Percentiles rank a stretch among this genome's conserved stretches.
Evolutionary conservation across 1,139 yeast genomes (phyloP).

Genomic region (Geotrichum candidum): DNA sequence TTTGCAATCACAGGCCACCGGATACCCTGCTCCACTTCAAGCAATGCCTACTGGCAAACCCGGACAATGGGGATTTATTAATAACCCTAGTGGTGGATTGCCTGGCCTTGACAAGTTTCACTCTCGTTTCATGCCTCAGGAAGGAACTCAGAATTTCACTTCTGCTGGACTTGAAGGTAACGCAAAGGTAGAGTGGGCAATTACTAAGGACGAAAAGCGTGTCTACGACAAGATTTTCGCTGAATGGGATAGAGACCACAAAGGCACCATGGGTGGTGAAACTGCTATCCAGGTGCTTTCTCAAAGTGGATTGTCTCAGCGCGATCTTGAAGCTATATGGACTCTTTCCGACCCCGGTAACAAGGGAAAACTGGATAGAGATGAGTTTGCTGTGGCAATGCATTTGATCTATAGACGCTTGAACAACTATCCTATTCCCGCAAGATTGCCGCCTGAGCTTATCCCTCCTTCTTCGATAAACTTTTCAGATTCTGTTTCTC

Average conservation of each 20-base stretch:
- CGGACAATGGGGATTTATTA: slow-evolving; percentile 78
- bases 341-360: slow-evolving; percentile 85
- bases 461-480: slow-evolving; percentile 77
- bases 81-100: slow-evolving; percentile 65
- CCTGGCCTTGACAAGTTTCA: slow-evolving; percentile 75
- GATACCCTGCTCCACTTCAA: slow-evolving; percentile 33
- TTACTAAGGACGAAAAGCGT: slow-evolving; percentile 77
- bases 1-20: slow-evolving; percentile 39
- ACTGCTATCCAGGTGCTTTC: slow-evolving; percentile 83
- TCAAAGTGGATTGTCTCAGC: slow-evolving; percentile 80
- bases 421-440: slow-evolving; percentile 74
- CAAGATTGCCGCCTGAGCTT: slow-evolving; percentile 49
- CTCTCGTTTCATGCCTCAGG: slow-evolving; percentile 65
- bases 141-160: slow-evolving; percentile 40
- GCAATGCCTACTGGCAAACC: slow-evolving; percentile 61
- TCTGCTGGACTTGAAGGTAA: slow-evolving; percentile 32
- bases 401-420: slow-evolving; percentile 81
- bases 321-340: slow-evolving; percentile 89
- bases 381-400: slow-evolving; percentile 93
- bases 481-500: slow-evolving; percentile 42
- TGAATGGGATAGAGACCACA: slow-evolving; percentile 72
- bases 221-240: slow-evolving; percentile 82
- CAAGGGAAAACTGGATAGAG: slow-evolving; percentile 71
- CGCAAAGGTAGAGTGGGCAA: slow-evolving; percentile 56
- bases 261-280: slow-evolving; percentile 75